phyloP scores from a whole-genome alignment of 139 green algal species.

The Chlamydomonas sphaeroides region DNA sequence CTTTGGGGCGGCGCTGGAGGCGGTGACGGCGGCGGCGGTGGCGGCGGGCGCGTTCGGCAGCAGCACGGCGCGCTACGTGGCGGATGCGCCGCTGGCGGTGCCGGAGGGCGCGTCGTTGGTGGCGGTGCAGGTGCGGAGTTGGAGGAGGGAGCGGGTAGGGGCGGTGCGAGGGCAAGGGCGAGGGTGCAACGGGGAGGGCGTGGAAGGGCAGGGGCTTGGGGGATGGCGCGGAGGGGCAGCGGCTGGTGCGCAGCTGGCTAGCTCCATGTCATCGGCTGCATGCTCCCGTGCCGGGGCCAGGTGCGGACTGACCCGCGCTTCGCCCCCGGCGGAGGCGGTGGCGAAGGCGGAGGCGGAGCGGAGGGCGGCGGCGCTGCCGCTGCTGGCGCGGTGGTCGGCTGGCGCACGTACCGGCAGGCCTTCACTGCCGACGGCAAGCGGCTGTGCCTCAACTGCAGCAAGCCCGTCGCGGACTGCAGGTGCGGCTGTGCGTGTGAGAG shows the following conservation, averaged over 20 bases:
- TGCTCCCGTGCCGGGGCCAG: too few species aligned
- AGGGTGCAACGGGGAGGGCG: not conserved
- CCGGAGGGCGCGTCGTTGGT: constrained; percentile 45
- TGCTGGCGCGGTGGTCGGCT: not conserved
- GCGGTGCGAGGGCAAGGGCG: not conserved
- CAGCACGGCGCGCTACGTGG: constrained; percentile 67
- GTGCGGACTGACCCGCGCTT: constrained; percentile 36
- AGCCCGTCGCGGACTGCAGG: constrained; percentile 48
- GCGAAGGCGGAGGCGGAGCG: not conserved
- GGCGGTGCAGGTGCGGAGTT: constrained; percentile 3
- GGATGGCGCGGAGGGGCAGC: too few species aligned
- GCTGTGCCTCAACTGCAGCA: constrained; percentile 74
- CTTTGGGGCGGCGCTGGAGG: constrained; percentile 62
- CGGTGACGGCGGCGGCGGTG: constrained; percentile 54
- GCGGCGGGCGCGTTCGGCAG: constrained; percentile 68
- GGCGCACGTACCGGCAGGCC: constrained; percentile 64
- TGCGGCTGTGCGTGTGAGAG: too few species aligned
- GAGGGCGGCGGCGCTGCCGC: not conserved
- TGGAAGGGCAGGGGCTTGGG: too few species aligned
- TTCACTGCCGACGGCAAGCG: constrained; percentile 55
- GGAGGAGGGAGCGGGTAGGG: too few species aligned
- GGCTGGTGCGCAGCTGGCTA: not conserved
- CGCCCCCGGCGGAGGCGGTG: not conserved
- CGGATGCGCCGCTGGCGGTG: constrained; percentile 20
- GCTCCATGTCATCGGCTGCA: too few species aligned